These are phyloP conservation scores for Uronychia setigera DNA, from an alignment of 73 alveolate genomes.

Conservation along the genomic window DNA sequence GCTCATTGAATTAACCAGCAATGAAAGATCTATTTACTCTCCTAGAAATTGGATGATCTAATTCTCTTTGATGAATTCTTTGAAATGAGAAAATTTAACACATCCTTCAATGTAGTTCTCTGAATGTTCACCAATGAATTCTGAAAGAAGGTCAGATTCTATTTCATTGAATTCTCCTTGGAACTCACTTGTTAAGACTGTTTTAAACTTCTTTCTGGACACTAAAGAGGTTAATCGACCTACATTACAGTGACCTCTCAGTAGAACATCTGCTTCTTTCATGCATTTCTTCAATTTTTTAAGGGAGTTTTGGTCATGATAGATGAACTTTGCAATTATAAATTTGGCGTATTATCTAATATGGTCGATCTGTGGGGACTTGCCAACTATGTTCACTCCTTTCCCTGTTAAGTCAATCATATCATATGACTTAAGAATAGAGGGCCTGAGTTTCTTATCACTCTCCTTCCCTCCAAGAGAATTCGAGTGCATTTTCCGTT, in stretches of 20 bases:
- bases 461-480: background rate
- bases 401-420: background rate
- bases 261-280: background rate
- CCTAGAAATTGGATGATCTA: background rate
- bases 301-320: background rate
- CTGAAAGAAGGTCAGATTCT: background rate
- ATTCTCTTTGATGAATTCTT: background rate
- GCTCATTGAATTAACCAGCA: background rate
- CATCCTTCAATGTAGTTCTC: background rate
- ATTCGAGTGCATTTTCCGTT: background rate
- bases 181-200: background rate
- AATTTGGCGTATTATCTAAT: background rate
- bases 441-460: background rate
- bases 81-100: background rate
- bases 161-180: background rate
- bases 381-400: background rate
- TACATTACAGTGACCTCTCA: background rate
- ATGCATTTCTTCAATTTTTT: background rate
- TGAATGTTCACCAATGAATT: background rate
- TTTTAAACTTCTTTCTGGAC: background rate
- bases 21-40: background rate
- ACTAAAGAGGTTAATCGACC: background rate
- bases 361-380: background rate
- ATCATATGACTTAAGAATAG: background rate
- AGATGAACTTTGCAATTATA: background rate